Percentiles rank a stretch among this genome's conserved stretches.
phyloP scores from a whole-genome alignment of 768 basidiomycete genomes.

The Russula foetens region DNA sequence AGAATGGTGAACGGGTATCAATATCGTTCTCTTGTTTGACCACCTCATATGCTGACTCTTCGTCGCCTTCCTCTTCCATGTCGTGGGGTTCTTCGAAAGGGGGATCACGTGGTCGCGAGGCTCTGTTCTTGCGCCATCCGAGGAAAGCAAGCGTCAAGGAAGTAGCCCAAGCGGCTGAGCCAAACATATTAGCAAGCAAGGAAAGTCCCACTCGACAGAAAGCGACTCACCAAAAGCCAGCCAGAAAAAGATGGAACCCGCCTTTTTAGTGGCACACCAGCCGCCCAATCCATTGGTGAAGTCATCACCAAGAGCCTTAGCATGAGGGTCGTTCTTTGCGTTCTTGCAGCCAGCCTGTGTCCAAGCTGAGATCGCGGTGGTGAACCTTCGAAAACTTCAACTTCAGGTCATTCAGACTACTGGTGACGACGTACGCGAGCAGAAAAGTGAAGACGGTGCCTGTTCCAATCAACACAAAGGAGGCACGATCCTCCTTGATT shows the following conservation, averaged over 20 bases:
- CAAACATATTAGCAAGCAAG: neutral
- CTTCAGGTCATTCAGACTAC: constrained; percentile 5
- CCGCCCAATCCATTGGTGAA: constrained; percentile 63
- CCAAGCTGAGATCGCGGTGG: constrained; percentile 78
- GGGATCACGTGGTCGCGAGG: constrained; percentile 50
- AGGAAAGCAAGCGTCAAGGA: constrained; percentile 58
- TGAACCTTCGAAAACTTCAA: constrained; percentile 41
- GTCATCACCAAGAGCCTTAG: constrained; percentile 46
- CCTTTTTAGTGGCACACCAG: constrained; percentile 93
- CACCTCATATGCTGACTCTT: constrained; percentile 44
- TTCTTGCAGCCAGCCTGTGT: constrained; percentile 88
- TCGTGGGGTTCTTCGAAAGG: constrained; percentile 62
- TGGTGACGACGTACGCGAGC: constrained; percentile 52
- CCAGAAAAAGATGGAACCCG: constrained; percentile 87
- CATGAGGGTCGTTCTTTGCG: constrained; percentile 72
- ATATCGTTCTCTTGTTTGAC: constrained; percentile 28
- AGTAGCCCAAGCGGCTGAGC: constrained; percentile 66
- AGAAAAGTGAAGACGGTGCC: constrained; percentile 63
- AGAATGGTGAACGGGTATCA: constrained; percentile 37
- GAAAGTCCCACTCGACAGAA: neutral
- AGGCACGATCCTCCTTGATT: constrained; percentile 73
- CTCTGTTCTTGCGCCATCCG: constrained; percentile 70
- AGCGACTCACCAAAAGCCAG: constrained; percentile 55
- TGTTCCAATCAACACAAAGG: constrained; percentile 70
- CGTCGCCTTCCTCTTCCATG: constrained; percentile 40